Evolutionary conservation across 441 rosid genomes (phyloP), one percentile per base, ranked within the genome.

Genomic region (Hura crepitans): DNA sequence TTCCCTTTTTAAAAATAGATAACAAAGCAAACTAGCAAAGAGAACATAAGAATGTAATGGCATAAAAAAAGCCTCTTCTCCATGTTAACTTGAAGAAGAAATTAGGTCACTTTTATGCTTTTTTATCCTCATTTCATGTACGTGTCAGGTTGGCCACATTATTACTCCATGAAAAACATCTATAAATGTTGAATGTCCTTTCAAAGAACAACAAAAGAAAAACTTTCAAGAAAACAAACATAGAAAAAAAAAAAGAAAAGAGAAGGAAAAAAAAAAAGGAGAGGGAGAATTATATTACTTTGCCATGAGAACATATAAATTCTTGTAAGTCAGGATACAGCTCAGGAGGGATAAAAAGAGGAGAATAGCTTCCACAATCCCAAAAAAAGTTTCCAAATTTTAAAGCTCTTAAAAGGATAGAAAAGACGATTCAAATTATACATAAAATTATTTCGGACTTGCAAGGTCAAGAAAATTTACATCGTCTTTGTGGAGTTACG

Each of bases 391-490:
- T 28, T n/a, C 53, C n/a, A n/a, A n/a, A n/a, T n/a, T n/a, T n/a
- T n/a, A n/a, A n/a, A n/a, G n/a, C 5, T 30, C 14, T 2, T 14
- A 5, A n/a, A 13, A 23, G 6, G 6, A 5, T 0, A 15, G 0
- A 3, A 0, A 18, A 31, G 10, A 1, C 17, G 0, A 0, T n/a
- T 0, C 1, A 7, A 37, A 65, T 33, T 37, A 0, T 31, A 23
- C 0, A 4, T 1, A 1, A n/a, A 0, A 5, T 1, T 0, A 61
- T 39, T 5, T 12, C 20, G 85, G 92, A 67, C 92, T 87, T 87
- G 92, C 92, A 87, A 85, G 89, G 89, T 85, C 92, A 85, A 87
- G 92, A 85, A 87, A 87, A 85, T 72, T 67, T 72, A 43, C 77
- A 73, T 73, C 62, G 20, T 3, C 30, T 54, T 55, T 46, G 17